A percentile compares a stretch with the other conserved stretches of the same genome.
phyloP scores from a whole-genome alignment of 164 flowering plant genomes.

The Hamamelis virginiana region DNA sequence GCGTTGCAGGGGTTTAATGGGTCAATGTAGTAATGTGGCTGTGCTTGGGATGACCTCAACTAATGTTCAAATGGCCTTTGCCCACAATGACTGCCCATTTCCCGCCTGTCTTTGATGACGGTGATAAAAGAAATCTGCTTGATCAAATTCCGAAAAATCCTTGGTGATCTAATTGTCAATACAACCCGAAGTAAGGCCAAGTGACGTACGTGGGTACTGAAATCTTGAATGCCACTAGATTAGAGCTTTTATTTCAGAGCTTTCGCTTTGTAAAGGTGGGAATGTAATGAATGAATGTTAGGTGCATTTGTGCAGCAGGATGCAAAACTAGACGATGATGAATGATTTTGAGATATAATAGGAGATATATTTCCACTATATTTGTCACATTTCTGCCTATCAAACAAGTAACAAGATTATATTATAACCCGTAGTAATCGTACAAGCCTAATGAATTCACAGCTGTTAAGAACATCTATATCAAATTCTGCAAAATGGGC shows the following conservation, averaged over 20 bases:
- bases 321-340: neutral
- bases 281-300: neutral
- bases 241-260: neutral
- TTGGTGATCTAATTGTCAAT: neutral
- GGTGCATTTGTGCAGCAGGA: neutral
- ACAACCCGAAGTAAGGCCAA: neutral
- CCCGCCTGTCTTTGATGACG: no score
- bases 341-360: neutral
- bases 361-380: no score
- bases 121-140: no score
- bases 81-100: no score
- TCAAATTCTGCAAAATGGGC: no score
- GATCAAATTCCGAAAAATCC: neutral
- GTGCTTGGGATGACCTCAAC: constrained; percentile 3
- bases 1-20: constrained; percentile 34
- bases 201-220: neutral
- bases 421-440: no score
- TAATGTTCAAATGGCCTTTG: neutral
- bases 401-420: no score
- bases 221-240: neutral
- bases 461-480: no score
- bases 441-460: no score
- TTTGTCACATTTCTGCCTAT: no score
- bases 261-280: neutral
- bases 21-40: constrained; percentile 10